phyloP scores from a whole-genome alignment of 140 eudicot species.

The Eryngium alpinum region DNA sequence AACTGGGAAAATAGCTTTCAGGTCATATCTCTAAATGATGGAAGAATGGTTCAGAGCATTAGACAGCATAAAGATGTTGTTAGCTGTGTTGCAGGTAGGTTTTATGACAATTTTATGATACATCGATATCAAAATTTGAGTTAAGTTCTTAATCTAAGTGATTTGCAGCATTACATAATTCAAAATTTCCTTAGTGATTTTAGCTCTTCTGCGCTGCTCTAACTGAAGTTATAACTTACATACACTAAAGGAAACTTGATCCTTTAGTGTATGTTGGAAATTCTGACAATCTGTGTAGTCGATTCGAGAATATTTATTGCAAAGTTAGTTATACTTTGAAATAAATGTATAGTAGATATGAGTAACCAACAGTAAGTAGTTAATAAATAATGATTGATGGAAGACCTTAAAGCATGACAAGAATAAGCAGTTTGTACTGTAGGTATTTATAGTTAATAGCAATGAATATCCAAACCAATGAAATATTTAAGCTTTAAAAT shows the following conservation, averaged over 20 bases:
- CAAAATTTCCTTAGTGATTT: not conserved
- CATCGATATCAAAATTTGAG: not conserved
- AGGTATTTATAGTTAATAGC: no score
- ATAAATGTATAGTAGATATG: not conserved
- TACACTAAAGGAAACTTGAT: not conserved
- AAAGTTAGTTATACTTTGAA: not conserved
- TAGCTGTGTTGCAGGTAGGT: constrained; percentile 85
- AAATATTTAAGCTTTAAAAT: not conserved
- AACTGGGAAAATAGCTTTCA: constrained; percentile 97
- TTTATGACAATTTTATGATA: not conserved
- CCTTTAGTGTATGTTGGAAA: not conserved
- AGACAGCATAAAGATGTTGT: constrained; percentile 96
- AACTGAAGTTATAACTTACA: not conserved
- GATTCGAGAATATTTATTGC: not conserved
- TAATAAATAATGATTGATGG: not conserved
- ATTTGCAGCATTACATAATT: not conserved
- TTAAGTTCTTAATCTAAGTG: not conserved
- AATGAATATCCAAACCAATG: not conserved
- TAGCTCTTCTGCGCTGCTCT: not conserved
- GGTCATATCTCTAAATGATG: constrained; percentile 72
- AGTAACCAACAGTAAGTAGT: not conserved
- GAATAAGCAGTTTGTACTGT: not conserved
- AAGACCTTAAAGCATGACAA: not conserved
- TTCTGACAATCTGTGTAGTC: no score
- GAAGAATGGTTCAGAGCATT: constrained; percentile 91